A percentile compares a stretch with the other conserved stretches of the same genome.
phyloP scores from a whole-genome alignment of 768 basidiomycete genomes.

The Sutorius australiensis region DNA sequence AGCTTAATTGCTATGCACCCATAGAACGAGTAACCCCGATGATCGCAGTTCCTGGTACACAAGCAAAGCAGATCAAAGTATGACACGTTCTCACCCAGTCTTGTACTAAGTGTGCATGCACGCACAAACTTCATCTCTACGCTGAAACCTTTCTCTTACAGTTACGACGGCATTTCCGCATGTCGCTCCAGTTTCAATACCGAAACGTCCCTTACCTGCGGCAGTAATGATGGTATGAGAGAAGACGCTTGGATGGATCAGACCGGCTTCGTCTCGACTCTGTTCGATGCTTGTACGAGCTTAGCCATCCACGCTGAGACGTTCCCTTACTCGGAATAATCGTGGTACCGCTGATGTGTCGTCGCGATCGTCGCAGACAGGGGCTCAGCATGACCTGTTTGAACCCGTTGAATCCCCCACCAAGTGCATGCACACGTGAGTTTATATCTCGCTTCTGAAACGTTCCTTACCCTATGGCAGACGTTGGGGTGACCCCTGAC shows the following conservation, averaged over 20 bases:
- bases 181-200: conserved; percentile 14
- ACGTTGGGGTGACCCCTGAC: conserved; percentile 44
- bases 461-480: conserved; percentile 38
- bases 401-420: background rate
- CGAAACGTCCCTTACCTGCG: background rate
- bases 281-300: background rate
- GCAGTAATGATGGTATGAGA: conserved; percentile 35
- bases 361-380: too few relatives aligned
- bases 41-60: conserved; percentile 59
- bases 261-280: background rate
- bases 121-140: background rate
- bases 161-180: background rate
- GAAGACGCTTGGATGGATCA: background rate
- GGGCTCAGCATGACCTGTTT: too few relatives aligned
- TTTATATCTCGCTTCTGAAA: background rate
- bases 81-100: conserved; percentile 39
- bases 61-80: too few relatives aligned
- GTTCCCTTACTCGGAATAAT: background rate
- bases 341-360: background rate
- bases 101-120: conserved; percentile 49
- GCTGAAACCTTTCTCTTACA: background rate
- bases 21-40: conserved; percentile 29
- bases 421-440: conserved; percentile 34
- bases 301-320: background rate
- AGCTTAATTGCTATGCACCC: too few relatives aligned